Conservation (phyloP, 2,329 filamentous ascomycete genomes). For the Colletotrichum agaves region DNA sequence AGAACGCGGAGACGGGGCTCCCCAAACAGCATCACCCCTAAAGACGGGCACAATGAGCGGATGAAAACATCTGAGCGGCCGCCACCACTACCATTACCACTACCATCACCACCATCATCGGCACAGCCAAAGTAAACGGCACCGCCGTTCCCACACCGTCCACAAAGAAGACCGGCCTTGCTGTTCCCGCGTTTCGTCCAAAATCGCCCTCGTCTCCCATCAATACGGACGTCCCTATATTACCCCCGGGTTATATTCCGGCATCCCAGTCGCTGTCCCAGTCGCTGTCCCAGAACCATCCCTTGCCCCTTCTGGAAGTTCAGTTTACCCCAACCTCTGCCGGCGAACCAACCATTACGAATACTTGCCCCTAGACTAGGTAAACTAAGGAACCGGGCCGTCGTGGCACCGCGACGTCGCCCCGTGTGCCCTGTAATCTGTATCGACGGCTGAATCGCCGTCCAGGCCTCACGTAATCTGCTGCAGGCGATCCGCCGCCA, state of each 20-base stretch:
- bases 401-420: slow-evolving; percentile 9
- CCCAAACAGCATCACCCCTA: background rate
- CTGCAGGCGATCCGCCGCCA: slow-evolving; percentile 32
- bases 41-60: background rate
- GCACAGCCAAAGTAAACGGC: slow-evolving; percentile 1
- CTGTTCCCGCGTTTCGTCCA: slow-evolving; percentile 36
- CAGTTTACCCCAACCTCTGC: background rate
- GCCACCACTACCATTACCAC: background rate
- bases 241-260: slow-evolving; percentile 11
- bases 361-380: background rate
- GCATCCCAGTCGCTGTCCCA: slow-evolving; percentile 3
- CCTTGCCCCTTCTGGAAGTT: background rate
- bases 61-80: slow-evolving; percentile 26
- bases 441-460: slow-evolving; percentile 24
- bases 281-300: slow-evolving; percentile 1
- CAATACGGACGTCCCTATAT: slow-evolving; percentile 10
- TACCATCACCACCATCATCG: background rate
- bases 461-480: slow-evolving; percentile 30
- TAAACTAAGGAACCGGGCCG: slow-evolving; percentile 24
- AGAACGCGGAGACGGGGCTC: too few species aligned
- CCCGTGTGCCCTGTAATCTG: background rate
- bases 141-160: background rate
- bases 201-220: background rate
- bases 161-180: slow-evolving; percentile 22
- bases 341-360: background rate